Conservation (phyloP, 306 rosid genomes). For the Dryas octopetala region DNA sequence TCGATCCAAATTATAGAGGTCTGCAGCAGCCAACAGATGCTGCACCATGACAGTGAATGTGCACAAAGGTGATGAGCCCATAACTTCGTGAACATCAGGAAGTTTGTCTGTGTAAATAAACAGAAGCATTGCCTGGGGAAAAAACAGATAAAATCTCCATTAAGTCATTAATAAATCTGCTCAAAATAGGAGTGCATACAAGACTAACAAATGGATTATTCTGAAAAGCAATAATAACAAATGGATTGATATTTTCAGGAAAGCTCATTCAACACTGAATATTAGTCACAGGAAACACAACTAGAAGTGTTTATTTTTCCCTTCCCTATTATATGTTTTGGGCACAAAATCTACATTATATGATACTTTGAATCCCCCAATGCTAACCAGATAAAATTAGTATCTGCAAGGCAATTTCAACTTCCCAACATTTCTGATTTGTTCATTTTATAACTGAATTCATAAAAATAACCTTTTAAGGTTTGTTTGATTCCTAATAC, state of each 20-base stretch:
- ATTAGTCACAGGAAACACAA: neutral
- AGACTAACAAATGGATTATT: neutral
- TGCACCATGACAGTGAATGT: slow-evolving; percentile 75
- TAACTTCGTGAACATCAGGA: slow-evolving; percentile 58
- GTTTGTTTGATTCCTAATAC: slow-evolving; percentile 3
- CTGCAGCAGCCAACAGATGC: slow-evolving; percentile 83
- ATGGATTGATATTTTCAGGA: slow-evolving; percentile 7
- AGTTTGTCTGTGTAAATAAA: slow-evolving; percentile 68
- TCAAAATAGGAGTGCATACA: slow-evolving; percentile 17
- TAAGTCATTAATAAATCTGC: slow-evolving; percentile 10
- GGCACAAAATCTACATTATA: neutral
- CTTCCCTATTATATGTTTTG: neutral
- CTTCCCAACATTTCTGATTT: neutral
- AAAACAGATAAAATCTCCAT: slow-evolving; percentile 12
- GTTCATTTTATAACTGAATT: slow-evolving; percentile 5
- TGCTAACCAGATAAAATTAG: neutral
- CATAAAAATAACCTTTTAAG: neutral
- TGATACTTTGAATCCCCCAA: neutral
- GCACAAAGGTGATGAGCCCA: slow-evolving; percentile 55
- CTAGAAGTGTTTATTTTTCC: neutral
- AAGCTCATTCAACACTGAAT: neutral
- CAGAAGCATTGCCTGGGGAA: slow-evolving; percentile 79
- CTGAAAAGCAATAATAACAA: slow-evolving; percentile 1
- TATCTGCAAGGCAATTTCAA: neutral
- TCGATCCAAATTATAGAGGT: slow-evolving; percentile 72